Conservation (phyloP, 1,284 basidiomycete genomes). For the Volvariella surrecta region DNA sequence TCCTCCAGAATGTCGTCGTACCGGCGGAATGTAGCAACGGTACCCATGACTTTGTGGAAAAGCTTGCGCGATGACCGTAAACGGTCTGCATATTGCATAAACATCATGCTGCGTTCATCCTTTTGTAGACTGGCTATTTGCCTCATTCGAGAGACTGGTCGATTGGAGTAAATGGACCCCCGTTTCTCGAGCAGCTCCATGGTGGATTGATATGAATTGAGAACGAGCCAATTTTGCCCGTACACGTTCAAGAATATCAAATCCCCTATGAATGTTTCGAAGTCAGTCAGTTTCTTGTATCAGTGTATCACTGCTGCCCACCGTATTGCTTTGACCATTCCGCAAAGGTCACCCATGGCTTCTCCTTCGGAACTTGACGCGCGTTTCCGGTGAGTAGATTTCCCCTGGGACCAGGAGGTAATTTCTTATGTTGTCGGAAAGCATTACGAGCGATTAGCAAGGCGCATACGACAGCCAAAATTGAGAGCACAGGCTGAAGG, state of each 20-base stretch:
- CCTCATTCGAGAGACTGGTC: constrained; percentile 27
- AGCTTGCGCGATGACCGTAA: constrained; percentile 42
- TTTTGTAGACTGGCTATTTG: constrained; percentile 24
- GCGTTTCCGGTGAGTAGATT: constrained; percentile 3
- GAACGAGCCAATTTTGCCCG: constrained; percentile 18
- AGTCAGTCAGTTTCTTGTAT: background rate
- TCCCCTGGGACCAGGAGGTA: constrained; percentile 5
- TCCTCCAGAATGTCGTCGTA: constrained; percentile 30
- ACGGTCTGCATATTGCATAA: constrained; percentile 27
- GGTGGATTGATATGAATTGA: constrained; percentile 26
- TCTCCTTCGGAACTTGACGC: constrained; percentile 3
- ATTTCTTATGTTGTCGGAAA: background rate
- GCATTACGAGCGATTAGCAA: background rate
- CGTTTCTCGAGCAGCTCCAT: constrained; percentile 31
- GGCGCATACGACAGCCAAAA: constrained; percentile 1
- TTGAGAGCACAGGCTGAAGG: background rate
- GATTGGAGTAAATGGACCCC: constrained; percentile 29
- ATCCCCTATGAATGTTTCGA: constrained; percentile 17
- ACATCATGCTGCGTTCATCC: constrained; percentile 17
- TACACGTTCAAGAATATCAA: constrained; percentile 22
- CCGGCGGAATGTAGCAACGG: constrained; percentile 18
- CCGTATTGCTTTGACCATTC: constrained; percentile 8
- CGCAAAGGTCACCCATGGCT: constrained; percentile 6
- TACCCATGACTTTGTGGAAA: constrained; percentile 36
- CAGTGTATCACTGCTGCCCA: background rate